Evolutionary conservation across 768 basidiomycete species (phyloP).

Genomic region (Lyophyllum atratum): DNA sequence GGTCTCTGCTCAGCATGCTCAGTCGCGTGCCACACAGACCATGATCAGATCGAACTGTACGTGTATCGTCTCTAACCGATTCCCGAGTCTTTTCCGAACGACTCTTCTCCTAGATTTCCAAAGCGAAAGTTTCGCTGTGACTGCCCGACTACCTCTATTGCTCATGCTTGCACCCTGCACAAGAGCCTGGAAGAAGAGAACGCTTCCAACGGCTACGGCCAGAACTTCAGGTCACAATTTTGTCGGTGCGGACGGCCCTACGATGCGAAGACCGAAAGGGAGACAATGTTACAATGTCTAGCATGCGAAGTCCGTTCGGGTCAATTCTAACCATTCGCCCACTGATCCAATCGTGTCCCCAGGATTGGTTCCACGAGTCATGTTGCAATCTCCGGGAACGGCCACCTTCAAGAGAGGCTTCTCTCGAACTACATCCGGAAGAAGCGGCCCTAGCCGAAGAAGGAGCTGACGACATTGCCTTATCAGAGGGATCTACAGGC

Average conservation of each 20-base stretch:
- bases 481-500: slow-evolving; percentile 63
- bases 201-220: slow-evolving; percentile 62
- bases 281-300: slow-evolving; percentile 90
- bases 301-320: slow-evolving; percentile 70
- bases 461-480: slow-evolving; percentile 45
- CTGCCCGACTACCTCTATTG: slow-evolving; percentile 69
- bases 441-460: slow-evolving; percentile 19
- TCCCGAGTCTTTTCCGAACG: slow-evolving; percentile 8
- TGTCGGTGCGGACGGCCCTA: slow-evolving; percentile 77
- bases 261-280: slow-evolving; percentile 69
- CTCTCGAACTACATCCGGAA: slow-evolving; percentile 27
- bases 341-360: slow-evolving; percentile 13
- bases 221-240: slow-evolving; percentile 72
- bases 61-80: slow-evolving; percentile 13
- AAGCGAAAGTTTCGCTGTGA: slow-evolving; percentile 85
- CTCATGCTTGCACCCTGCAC: slow-evolving; percentile 68
- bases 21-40: slow-evolving; percentile 83
- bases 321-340: slow-evolving; percentile 1
- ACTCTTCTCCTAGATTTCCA: slow-evolving; percentile 53
- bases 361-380: slow-evolving; percentile 94
- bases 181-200: slow-evolving; percentile 55
- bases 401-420: slow-evolving; percentile 50
- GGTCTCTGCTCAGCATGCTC: slow-evolving; percentile 86
- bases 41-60: slow-evolving; percentile 81
- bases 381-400: slow-evolving; percentile 79